These are phyloP conservation scores for Simplicillium sp. DNA, from an alignment of 2,329 filamentous ascomycete genomes.

Conservation along the genomic window DNA sequence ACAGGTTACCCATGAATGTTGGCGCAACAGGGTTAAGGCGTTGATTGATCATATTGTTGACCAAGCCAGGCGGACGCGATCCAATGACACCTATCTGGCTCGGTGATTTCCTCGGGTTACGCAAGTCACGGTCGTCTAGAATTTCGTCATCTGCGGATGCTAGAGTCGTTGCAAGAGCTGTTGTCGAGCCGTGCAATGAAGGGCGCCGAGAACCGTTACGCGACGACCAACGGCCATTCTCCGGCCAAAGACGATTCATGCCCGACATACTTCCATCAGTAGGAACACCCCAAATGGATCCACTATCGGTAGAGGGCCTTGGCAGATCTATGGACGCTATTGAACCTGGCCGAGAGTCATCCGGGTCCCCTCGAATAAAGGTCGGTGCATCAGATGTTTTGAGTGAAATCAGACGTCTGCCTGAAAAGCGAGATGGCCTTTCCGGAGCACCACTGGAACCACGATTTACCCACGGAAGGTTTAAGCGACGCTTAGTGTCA, in stretches of 20 bases:
- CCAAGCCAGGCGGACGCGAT: conserved; percentile 50
- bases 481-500: conserved; percentile 46
- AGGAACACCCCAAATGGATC: conserved; percentile 60
- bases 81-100: conserved; percentile 67
- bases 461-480: conserved; percentile 51
- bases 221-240: conserved; percentile 42
- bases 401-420: conserved; percentile 35
- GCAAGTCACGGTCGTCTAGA: conserved; percentile 45
- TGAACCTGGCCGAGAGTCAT: conserved; percentile 57
- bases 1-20: conserved; percentile 70
- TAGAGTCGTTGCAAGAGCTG: conserved; percentile 48
- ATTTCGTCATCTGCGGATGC: conserved; percentile 58
- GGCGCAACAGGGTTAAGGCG: conserved; percentile 82
- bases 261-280: conserved; percentile 29
- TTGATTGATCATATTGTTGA: conserved; percentile 37
- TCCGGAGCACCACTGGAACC: conserved; percentile 38
- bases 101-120: conserved; percentile 41
- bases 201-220: conserved; percentile 70
- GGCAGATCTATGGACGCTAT: conserved; percentile 63
- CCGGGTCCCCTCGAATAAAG: conserved; percentile 44
- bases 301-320: conserved; percentile 69
- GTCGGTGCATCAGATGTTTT: conserved; percentile 38
- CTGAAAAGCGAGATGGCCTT: conserved; percentile 23
- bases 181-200: conserved; percentile 70
- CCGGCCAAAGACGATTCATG: conserved; percentile 59